phyloP scores from a whole-genome alignment of 1,284 basidiomycete genomes.

The Irpex sp. region DNA sequence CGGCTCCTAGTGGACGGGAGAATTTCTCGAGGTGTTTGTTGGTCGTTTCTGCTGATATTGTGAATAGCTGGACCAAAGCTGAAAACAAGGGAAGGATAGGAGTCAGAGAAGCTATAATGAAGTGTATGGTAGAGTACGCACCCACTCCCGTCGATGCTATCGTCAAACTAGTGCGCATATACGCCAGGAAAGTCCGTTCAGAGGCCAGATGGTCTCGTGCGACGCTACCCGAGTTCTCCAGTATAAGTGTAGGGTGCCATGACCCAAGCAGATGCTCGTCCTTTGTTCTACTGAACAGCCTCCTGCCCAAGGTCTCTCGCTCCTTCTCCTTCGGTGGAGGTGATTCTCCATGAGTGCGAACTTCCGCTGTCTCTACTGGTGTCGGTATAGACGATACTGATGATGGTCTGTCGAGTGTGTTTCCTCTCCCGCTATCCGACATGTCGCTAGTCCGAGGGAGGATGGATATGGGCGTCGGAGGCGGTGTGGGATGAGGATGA shows the following conservation, averaged over 20 bases:
- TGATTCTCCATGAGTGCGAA: background rate
- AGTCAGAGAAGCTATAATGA: background rate
- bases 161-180: constrained; percentile 53
- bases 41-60: constrained; percentile 32
- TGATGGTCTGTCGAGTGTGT: background rate
- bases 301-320: too few species aligned
- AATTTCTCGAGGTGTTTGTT: constrained; percentile 32
- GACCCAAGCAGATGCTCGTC: background rate
- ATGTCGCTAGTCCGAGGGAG: too few species aligned
- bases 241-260: constrained; percentile 30
- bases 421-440: background rate
- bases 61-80: constrained; percentile 60
- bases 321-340: background rate
- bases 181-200: constrained; percentile 56
- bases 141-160: constrained; percentile 50
- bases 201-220: constrained; percentile 59
- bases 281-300: background rate
- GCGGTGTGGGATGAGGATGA: background rate
- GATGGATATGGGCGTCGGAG: background rate
- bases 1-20: constrained; percentile 53
- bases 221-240: constrained; percentile 57
- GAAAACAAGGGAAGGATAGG: background rate
- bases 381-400: background rate
- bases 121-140: constrained; percentile 14
- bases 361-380: too few species aligned